Base-by-base conservation (phyloP, 1,284 basidiomycete genomes). In the Apiotrichum porosum region DNA sequence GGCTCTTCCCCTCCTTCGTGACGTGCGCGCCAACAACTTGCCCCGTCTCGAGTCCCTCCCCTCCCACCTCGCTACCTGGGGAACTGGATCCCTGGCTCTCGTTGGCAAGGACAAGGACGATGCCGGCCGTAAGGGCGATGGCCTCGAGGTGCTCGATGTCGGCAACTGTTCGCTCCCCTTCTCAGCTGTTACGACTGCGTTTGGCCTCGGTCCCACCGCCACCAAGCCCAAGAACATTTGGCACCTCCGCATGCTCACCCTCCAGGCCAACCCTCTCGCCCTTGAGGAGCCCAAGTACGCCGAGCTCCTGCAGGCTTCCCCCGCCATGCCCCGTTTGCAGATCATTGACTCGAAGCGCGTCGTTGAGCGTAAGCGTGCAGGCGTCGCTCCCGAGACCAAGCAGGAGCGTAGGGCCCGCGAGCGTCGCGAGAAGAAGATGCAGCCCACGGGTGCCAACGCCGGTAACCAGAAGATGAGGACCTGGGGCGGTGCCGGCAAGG, bases 281-380 rank as follows among this genome's bases (percentile, higher is more conserved):
- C 49, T 57, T 22, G 57, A 64, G 22, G 48, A 61, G 39, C 58
- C 63, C 1, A 52, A 61, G 19, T 72, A 72, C 44, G 50, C 56
- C 3, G 61, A 58, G 17, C 50, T 55, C 6, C 49, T 71, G 23
- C 65, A 65, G 47, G 52, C 44, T 8, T 60, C 60, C 2, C n/a
- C 42, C 5, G 54, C 49, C 18, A 34, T 70, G 28, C 68, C 68
- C 8, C 64, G 63, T n/a, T 41, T 72, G 30, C 68, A 69, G 51
- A 72, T 72, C 40, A 61, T 72, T 40, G 69, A 72, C 53, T 52
- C 60, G 18, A 63, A 65, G 48, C 57, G 69, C n/a, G 60, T 72
- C 9, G 58, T 62, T 19, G 68, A 72, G 56, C 36, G 66, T 34
- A 68, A 66, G 49, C 37, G 57, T 18, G 65, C 65, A 23, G 67